Evolutionary conservation across 2,329 filamentous ascomycete genomes (phyloP), one percentile per base, ranked within the genome.

Genomic region (Neoarthrinium moseri): DNA sequence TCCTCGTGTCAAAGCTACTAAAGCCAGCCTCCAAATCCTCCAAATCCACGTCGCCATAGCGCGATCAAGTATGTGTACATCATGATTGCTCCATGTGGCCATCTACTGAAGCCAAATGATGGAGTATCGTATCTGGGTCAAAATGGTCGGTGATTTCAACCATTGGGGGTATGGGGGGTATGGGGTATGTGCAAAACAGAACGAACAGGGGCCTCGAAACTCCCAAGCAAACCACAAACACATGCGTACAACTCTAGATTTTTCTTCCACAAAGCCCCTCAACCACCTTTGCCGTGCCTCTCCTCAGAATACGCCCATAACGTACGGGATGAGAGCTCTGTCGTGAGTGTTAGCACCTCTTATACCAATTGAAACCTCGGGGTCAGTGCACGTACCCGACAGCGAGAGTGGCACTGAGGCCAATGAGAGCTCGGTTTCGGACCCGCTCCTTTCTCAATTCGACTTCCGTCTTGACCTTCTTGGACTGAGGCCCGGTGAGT

Each of bases 401-500:
- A 47, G 89, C 89, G 64, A 96, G 78, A 37, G 89, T 94, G 47
- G 90, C 90, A 51, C 86, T 89, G 43, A 97, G 81, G 48, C 94
- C 92, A 52, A 95, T 78, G 50, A 96, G 73, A 37, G 94, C 90
- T 62, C 91, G 83, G 67, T 85, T 89, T 70, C 89, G 86, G 54
- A 96, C 89, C 61, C 84, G 87, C 70, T 95, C 87, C 71, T 90
- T 91, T 67, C 86, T 86, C 55, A 95, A 66, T 67, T 94, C 86
- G 35, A 87, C 80, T 63, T 94, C 87, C 1, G 90, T 87, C 75
- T 85, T 89, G 32, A 80, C 82, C 62, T 86, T 89, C 81, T 97
- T 97, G 65, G 83, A 66, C 38, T 70, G 70, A 4, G 70, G 76
- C 43, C 73, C 70, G 33, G 74, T 71, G 13, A 62, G 55, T 21